Percentiles rank a stretch among this genome's conserved stretches.
Conservation (phyloP, 1,139 yeast genomes). For the Lodderomyces oxycetoniae region DNA sequence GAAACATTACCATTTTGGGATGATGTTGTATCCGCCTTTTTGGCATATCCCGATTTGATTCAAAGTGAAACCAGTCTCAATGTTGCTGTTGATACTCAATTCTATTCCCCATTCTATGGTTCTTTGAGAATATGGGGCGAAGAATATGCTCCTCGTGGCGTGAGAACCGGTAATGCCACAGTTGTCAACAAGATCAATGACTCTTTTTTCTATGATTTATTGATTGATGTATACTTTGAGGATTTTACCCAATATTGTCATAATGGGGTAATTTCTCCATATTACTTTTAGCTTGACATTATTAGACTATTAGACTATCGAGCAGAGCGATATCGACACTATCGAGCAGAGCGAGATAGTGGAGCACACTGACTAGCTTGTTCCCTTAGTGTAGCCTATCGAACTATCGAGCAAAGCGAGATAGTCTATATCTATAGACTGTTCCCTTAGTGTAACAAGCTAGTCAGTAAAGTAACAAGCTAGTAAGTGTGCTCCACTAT, state of each 20-base stretch:
- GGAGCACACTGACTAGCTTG: no score
- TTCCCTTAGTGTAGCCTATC: no score
- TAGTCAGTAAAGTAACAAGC: no score
- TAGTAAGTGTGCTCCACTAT: no score
- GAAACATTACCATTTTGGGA: slow-evolving; percentile 38
- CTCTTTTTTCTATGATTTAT: slow-evolving; percentile 21
- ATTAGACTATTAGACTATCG: no score
- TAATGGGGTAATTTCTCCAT: slow-evolving; percentile 6
- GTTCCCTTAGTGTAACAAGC: no score
- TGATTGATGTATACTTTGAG: slow-evolving; percentile 25
- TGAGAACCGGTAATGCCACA: slow-evolving; percentile 31
- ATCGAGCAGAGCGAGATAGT: no score
- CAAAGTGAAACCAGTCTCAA: slow-evolving; percentile 21
- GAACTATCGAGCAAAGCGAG: no score
- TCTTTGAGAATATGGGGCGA: slow-evolving; percentile 30
- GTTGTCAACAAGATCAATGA: slow-evolving; percentile 26
- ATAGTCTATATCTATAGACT: no score
- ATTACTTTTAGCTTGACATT: no score
- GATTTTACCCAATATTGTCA: slow-evolving; percentile 33
- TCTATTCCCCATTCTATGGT: slow-evolving; percentile 38
- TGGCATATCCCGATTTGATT: slow-evolving; percentile 31
- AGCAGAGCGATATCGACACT: no score
- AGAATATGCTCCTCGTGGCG: slow-evolving; percentile 25
- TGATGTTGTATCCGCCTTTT: slow-evolving; percentile 30
- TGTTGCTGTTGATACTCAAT: slow-evolving; percentile 34